Conservation (phyloP, 192 early-diverging fungal genomes). For the Neocallimastix lanati region DNA sequence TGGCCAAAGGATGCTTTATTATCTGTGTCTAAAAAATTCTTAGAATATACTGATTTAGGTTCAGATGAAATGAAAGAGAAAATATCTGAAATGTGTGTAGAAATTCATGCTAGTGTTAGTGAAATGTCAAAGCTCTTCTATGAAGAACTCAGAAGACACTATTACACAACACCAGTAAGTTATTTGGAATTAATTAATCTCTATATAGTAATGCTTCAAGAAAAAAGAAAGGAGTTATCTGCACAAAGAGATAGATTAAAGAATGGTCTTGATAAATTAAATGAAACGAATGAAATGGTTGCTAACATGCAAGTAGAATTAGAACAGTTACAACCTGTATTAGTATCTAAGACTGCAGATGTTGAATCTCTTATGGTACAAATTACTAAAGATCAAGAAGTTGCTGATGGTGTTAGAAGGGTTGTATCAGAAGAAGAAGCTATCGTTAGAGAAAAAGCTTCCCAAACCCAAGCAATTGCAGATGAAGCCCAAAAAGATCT, state of each 20-base stretch:
- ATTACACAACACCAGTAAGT: slow-evolving; percentile 40
- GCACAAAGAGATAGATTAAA: slow-evolving; percentile 19
- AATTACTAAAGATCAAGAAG: slow-evolving; percentile 43
- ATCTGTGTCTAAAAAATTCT: slow-evolving; percentile 29
- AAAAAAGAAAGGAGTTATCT: slow-evolving; percentile 34
- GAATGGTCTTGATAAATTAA: slow-evolving; percentile 32
- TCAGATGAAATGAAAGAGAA: slow-evolving; percentile 33
- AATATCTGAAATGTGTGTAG: slow-evolving; percentile 35
- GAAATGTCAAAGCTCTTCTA: slow-evolving; percentile 23
- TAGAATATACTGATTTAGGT: slow-evolving; percentile 39
- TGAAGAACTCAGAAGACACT: slow-evolving; percentile 21
- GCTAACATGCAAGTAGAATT: slow-evolving; percentile 42
- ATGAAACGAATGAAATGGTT: slow-evolving; percentile 35
- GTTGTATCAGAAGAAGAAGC: slow-evolving; percentile 37
- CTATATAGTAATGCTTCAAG: slow-evolving; percentile 34
- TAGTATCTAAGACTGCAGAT: slow-evolving; percentile 27
- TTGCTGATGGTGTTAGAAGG: slow-evolving; percentile 36
- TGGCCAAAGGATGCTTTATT: slow-evolving; percentile 36
- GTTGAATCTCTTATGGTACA: slow-evolving; percentile 36
- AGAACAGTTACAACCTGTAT: slow-evolving; percentile 27
- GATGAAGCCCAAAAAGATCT: slow-evolving; percentile 33
- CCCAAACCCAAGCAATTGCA: slow-evolving; percentile 32
- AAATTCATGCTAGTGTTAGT: slow-evolving; percentile 35
- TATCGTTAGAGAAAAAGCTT: slow-evolving; percentile 30
- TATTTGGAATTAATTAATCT: slow-evolving; percentile 41